These are phyloP conservation scores for Stellera chamaejasme DNA, from an alignment of 345 rosid genomes.

Conservation along the genomic window DNA sequence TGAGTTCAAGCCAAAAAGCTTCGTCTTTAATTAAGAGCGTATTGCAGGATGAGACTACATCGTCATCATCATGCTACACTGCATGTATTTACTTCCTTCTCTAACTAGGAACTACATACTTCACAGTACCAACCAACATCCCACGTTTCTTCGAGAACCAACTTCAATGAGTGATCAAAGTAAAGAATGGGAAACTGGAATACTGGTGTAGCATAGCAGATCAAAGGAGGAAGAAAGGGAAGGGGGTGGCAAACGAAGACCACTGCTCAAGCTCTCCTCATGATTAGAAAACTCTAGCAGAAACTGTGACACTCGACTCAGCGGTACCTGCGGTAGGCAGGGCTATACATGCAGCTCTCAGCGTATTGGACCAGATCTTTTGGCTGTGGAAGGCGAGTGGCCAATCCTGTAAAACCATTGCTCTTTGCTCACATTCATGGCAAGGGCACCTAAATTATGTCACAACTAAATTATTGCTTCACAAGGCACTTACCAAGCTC, in stretches of 20 bases:
- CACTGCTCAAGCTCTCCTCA: not conserved
- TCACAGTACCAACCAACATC: too few relatives aligned
- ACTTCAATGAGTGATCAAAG: not conserved
- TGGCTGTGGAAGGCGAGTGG: slow-evolving; percentile 76
- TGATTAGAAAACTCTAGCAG: not conserved
- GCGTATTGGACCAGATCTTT: slow-evolving; percentile 68
- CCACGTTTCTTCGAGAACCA: too few relatives aligned
- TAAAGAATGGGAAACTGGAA: not conserved
- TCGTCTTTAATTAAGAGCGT: too few relatives aligned
- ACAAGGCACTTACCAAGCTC: slow-evolving; percentile 61
- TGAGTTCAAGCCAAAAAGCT: too few relatives aligned
- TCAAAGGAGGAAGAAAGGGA: not conserved
- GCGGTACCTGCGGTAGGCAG: slow-evolving; percentile 59
- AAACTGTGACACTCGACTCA: slow-evolving; percentile 18
- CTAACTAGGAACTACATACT: too few relatives aligned
- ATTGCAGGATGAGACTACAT: too few relatives aligned
- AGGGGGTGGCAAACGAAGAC: not conserved
- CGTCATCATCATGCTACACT: too few relatives aligned
- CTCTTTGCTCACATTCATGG: not conserved
- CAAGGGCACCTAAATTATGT: not conserved
- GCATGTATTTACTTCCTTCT: too few relatives aligned
- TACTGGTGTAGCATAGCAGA: not conserved
- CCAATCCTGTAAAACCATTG: slow-evolving; percentile 47
- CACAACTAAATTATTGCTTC: not conserved
- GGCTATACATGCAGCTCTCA: slow-evolving; percentile 92